Percentiles rank a stretch among this genome's conserved stretches.
phyloP scores from a whole-genome alignment of 164 flowering plant species.

The Chimonanthus salicifolius region DNA sequence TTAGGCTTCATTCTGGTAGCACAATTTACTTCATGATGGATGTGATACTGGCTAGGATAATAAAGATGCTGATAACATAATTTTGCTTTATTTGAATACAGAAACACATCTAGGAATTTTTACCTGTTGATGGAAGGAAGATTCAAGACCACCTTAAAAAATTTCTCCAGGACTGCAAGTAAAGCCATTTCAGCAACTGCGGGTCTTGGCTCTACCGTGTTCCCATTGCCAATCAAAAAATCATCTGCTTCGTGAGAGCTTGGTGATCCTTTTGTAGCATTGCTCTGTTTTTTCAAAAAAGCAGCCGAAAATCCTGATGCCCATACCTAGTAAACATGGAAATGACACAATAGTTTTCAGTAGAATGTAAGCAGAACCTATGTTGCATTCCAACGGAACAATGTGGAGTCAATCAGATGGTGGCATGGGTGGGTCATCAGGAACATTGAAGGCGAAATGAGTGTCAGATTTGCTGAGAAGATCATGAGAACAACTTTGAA shows the following conservation, averaged over 20 bases:
- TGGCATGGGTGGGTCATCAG: too few relatives aligned
- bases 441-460: too few relatives aligned
- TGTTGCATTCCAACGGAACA: too few relatives aligned
- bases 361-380: neutral
- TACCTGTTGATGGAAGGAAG: slow-evolving; percentile 85
- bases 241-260: slow-evolving; percentile 22
- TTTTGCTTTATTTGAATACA: neutral
- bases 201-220: slow-evolving; percentile 45
- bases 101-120: neutral
- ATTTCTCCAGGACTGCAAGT: slow-evolving; percentile 66
- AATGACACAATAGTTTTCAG: neutral
- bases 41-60: too few relatives aligned
- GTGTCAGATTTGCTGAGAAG: too few relatives aligned
- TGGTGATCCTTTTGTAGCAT: slow-evolving; percentile 56
- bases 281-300: slow-evolving; percentile 77
- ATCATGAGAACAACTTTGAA: too few relatives aligned
- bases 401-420: too few relatives aligned
- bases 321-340: slow-evolving; percentile 55
- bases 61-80: too few relatives aligned
- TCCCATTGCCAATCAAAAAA: slow-evolving; percentile 16
- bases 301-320: slow-evolving; percentile 99
- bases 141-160: slow-evolving; percentile 74
- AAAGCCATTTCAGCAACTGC: slow-evolving; percentile 79
- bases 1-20: too few relatives aligned
- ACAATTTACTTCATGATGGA: too few relatives aligned